Evolutionary conservation across 2,329 filamentous ascomycete genomes (phyloP).

Genomic region (Cercospora zeina): DNA sequence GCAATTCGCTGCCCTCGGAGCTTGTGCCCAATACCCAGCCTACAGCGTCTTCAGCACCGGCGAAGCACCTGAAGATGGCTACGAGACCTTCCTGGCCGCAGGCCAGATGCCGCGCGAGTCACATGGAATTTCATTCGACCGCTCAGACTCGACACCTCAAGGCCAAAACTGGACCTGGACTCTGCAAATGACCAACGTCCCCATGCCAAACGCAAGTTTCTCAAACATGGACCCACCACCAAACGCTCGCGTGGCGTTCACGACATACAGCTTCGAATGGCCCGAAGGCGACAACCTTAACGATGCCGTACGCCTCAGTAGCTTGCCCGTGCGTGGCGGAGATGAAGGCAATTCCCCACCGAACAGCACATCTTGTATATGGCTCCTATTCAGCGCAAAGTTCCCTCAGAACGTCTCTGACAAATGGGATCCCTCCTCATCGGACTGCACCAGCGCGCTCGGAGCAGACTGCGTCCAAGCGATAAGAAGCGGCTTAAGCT

Average conservation of each 20-base stretch:
- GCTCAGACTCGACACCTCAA: not conserved
- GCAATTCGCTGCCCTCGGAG: not conserved
- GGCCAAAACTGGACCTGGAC: not conserved
- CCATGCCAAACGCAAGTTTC: not conserved
- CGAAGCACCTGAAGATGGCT: not conserved
- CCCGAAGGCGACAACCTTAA: not conserved
- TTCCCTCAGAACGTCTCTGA: not conserved
- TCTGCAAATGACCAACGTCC: not conserved
- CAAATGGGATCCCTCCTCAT: not conserved
- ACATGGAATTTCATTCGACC: not conserved
- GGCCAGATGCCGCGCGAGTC: not conserved
- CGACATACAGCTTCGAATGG: not conserved
- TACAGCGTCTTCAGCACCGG: not conserved
- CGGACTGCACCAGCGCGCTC: not conserved
- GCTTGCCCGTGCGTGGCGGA: not conserved
- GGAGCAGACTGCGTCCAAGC: not conserved
- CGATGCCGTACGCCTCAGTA: not conserved
- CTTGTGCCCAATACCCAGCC: not conserved
- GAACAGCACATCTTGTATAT: not conserved
- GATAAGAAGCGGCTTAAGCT: not conserved
- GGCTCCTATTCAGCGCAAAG: not conserved
- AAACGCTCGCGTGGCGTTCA: not conserved
- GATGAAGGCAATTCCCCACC: not conserved
- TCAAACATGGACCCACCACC: not conserved
- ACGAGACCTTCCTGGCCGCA: not conserved